Base-by-base conservation (phyloP, 2,329 filamentous ascomycete genomes). In the Epichloe aotearoae region DNA sequence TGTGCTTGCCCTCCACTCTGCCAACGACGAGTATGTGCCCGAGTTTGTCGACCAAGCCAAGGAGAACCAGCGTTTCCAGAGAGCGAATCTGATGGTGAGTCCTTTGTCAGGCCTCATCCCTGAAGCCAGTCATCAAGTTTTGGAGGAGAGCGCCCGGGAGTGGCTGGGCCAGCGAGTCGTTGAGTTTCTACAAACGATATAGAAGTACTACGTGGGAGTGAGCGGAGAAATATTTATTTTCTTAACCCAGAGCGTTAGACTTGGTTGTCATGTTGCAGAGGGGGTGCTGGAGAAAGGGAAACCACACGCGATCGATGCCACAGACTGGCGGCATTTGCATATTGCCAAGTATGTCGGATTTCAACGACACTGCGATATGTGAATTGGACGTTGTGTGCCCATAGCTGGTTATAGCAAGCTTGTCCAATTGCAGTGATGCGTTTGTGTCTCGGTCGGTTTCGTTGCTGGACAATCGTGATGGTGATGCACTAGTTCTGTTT, bases 21-120 rank as follows among this genome's bases (percentile, higher is more conserved):
- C 71, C 5, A 66, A 73, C 42, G 86, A 91, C 62, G 80, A 86
- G 63, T 80, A 73, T 60, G 75, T 88, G 2, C 80, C 84, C 0
- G 52, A 59, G 1, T 62, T 58, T 1, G 67, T 88, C 15, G 76
- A 87, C 59, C 80, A 82, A 59, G 66, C 67, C 30, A 71, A 61
- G 2, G 64, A 86, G 53, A 66, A 87, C 50, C 64, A 71, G 51
- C 73, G 68, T 49, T 90, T 84, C 77, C 71, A 64, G 54, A 57
- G 60, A 0, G 64, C 71, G 5, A 76, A 69, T 52, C 58, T 65
- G 3, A 61, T 72, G 10, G 72, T 72, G 17, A 79, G 76, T 57
- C 60, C 68, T 19, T 60, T 79, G 6, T 79, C 76, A 2, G 76
- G 69, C 1, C 59, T 72, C 11, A 77, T 81, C 50, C 77, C 76